phyloP scores from a whole-genome alignment of 306 rosid species.

The Rubus parviflorus region DNA sequence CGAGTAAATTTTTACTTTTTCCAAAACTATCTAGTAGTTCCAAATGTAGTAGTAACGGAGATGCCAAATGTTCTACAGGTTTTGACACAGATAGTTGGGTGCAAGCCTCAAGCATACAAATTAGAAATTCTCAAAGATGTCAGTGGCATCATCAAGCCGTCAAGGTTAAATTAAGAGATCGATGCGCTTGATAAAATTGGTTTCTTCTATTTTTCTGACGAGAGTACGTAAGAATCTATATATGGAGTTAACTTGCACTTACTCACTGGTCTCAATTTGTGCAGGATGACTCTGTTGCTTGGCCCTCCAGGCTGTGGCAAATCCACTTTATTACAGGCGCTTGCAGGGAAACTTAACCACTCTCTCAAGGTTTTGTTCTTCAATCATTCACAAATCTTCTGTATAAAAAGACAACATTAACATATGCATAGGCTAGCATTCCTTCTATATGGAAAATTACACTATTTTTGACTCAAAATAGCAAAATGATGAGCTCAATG shows the following conservation, averaged over 20 bases:
- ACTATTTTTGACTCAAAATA: not conserved
- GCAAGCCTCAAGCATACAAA: conserved; percentile 31
- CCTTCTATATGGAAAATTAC: not conserved
- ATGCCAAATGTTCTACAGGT: conserved; percentile 28
- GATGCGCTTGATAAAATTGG: not conserved
- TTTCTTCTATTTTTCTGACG: not conserved
- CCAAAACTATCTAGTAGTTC: not conserved
- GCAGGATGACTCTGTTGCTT: conserved; percentile 55
- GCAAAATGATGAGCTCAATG: not conserved
- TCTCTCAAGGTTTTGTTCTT: conserved; percentile 54
- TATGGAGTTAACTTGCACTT: not conserved
- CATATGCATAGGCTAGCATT: not conserved
- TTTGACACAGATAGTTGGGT: conserved; percentile 17
- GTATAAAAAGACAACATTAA: not conserved
- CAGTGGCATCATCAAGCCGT: conserved; percentile 47
- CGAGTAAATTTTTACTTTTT: too few species aligned
- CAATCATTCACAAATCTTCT: not conserved
- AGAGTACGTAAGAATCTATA: not conserved
- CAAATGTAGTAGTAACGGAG: not conserved
- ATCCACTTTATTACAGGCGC: conserved; percentile 47
- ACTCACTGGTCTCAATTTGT: conserved; percentile 1
- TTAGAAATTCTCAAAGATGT: conserved; percentile 38
- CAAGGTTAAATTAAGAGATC: conserved; percentile 34
- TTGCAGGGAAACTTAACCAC: conserved; percentile 45
- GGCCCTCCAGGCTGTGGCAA: conserved; percentile 62